These are phyloP conservation scores for Curvularia verruculosa DNA, from an alignment of 2,329 filamentous ascomycete genomes.

Conservation along the genomic window DNA sequence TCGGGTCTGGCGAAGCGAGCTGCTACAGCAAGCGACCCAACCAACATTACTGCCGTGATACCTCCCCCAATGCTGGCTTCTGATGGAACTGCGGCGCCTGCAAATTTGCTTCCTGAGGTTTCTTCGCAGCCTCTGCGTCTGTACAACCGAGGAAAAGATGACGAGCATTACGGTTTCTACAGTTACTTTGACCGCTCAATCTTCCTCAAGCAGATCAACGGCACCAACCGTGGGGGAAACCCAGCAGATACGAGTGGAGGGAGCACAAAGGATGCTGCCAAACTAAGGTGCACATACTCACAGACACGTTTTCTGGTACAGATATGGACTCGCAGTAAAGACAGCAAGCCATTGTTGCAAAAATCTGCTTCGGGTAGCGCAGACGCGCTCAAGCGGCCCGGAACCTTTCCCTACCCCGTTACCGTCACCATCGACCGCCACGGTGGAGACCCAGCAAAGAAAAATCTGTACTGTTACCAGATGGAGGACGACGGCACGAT, in stretches of 20 bases:
- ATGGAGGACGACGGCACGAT: constrained; percentile 58
- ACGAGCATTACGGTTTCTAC: constrained; percentile 94
- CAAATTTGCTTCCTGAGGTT: constrained; percentile 73
- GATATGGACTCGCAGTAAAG: constrained; percentile 64
- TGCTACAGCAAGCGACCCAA: constrained; percentile 25
- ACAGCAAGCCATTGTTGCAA: constrained; percentile 45
- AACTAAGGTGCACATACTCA: constrained; percentile 62
- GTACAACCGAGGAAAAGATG: constrained; percentile 78
- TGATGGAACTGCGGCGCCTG: constrained; percentile 75
- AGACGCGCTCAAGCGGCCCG: constrained; percentile 57
- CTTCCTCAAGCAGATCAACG: constrained; percentile 71
- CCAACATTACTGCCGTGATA: constrained; percentile 61
- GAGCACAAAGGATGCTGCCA: constrained; percentile 53
- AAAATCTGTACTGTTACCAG: constrained; percentile 66
- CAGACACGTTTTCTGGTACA: constrained; percentile 67
- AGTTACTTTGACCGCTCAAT: constrained; percentile 88
- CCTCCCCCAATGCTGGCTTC: constrained; percentile 67
- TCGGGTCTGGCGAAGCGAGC: constrained; percentile 48
- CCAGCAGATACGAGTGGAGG: constrained; percentile 60
- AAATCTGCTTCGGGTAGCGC: constrained; percentile 40
- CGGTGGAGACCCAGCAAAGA: constrained; percentile 60
- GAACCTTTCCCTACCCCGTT: constrained; percentile 66
- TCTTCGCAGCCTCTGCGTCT: constrained; percentile 77
- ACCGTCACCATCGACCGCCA: constrained; percentile 66
- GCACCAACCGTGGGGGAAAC: constrained; percentile 48